Percentiles rank a stretch among this genome's conserved stretches.
These are phyloP conservation scores for Sugiyamaella valdiviana DNA, from an alignment of 805 yeast genomes.

Conservation along the genomic window DNA sequence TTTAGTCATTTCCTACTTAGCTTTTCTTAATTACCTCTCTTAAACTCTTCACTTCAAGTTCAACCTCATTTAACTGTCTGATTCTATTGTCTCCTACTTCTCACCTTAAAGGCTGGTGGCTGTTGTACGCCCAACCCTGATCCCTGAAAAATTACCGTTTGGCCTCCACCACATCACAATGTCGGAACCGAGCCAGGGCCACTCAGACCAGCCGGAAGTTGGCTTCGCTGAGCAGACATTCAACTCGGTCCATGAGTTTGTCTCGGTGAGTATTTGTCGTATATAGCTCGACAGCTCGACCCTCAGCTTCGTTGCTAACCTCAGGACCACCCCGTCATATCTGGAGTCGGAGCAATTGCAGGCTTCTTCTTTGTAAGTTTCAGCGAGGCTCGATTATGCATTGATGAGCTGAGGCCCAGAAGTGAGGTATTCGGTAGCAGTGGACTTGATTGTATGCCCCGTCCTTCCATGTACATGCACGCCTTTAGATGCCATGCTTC, in stretches of 20 bases:
- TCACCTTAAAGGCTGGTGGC: not conserved
- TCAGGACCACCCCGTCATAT: conserved; percentile 63
- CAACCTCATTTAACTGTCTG: not conserved
- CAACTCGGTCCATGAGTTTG: conserved; percentile 13
- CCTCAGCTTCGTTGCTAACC: not conserved
- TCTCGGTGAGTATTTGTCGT: conserved; percentile 15
- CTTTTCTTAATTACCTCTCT: too few relatives aligned
- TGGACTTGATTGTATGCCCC: too few relatives aligned
- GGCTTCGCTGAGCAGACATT: conserved; percentile 16
- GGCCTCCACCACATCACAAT: not conserved
- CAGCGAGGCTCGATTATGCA: not conserved
- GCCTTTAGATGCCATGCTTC: too few relatives aligned
- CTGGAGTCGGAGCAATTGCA: conserved; percentile 64
- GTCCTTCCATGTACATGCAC: too few relatives aligned
- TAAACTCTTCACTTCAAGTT: too few relatives aligned
- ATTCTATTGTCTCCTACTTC: not conserved
- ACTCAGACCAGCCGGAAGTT: conserved; percentile 1
- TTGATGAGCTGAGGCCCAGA: not conserved
- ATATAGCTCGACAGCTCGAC: too few relatives aligned
- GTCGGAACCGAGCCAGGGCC: not conserved
- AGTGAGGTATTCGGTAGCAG: too few relatives aligned
- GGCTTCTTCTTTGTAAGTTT: conserved; percentile 29
- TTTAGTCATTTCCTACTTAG: not conserved
- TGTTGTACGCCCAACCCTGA: not conserved
- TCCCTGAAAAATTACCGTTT: not conserved